Evolutionary conservation across 1,284 basidiomycete genomes (phyloP).

Genomic region (Clitocybe nebularis): DNA sequence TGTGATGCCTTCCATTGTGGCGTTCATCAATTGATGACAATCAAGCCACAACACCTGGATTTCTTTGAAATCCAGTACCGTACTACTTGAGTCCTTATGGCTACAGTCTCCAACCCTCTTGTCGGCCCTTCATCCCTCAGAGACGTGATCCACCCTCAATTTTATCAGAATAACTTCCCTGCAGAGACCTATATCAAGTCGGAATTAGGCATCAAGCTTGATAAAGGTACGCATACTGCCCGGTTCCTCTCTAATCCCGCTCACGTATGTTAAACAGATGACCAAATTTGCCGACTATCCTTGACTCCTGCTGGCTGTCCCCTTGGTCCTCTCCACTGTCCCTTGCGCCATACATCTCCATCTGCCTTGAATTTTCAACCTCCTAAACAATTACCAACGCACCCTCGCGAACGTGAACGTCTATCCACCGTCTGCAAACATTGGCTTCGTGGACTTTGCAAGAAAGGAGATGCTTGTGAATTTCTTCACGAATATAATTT

Average conservation of each 20-base stretch:
- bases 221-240: slow-evolving; percentile 63
- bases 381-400: slow-evolving; percentile 73
- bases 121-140: slow-evolving; percentile 60
- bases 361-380: slow-evolving; percentile 86
- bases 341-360: slow-evolving; percentile 85
- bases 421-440: slow-evolving; percentile 98
- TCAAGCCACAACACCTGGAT: too few species aligned
- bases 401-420: slow-evolving; percentile 82
- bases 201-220: slow-evolving; percentile 85
- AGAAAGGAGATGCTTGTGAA: slow-evolving; percentile 98
- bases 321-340: slow-evolving; percentile 83
- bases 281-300: slow-evolving; percentile 86
- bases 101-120: slow-evolving; percentile 52
- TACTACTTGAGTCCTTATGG: slow-evolving; percentile 26
- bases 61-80: too few species aligned
- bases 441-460: slow-evolving; percentile 97
- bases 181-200: slow-evolving; percentile 84
- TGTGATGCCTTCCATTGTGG: too few species aligned
- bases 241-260: slow-evolving; percentile 3
- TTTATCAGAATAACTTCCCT: slow-evolving; percentile 88
- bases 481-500: slow-evolving; percentile 99
- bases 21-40: too few species aligned
- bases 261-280: slow-evolving; percentile 48
- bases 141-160: slow-evolving; percentile 84
- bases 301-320: slow-evolving; percentile 83